A percentile compares a stretch with the other conserved stretches of the same genome.
Evolutionary conservation across 805 yeast species (phyloP).

Genomic region (Grigorovia yakushimaensis): DNA sequence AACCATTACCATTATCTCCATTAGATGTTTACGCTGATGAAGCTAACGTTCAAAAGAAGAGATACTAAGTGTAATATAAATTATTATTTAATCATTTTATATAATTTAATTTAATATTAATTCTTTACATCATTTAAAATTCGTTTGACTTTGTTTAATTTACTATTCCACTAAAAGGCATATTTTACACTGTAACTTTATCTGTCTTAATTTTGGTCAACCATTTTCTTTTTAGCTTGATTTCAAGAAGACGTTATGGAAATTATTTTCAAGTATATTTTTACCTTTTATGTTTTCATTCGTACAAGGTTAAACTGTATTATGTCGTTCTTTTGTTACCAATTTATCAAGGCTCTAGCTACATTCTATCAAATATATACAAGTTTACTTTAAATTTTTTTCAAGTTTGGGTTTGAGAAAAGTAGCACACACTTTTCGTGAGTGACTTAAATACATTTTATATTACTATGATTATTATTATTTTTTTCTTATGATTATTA

Average conservation of each 20-base stretch:
- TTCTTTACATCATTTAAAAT: not conserved
- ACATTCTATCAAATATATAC: no score
- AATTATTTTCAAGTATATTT: no score
- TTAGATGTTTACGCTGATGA: slow-evolving; percentile 89
- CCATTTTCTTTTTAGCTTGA: no score
- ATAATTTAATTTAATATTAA: not conserved
- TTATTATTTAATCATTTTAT: slow-evolving; percentile 1
- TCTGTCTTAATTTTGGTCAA: no score
- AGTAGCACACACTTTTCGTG: slow-evolving; percentile 17
- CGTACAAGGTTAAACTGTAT: no score
- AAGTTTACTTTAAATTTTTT: not conserved
- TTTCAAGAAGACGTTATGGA: no score
- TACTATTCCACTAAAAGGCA: no score
- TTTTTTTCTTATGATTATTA: slow-evolving; percentile 1
- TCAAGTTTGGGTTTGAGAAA: not conserved
- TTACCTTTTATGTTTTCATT: no score
- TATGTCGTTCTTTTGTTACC: not conserved
- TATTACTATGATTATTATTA: no score
- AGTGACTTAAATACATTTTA: not conserved
- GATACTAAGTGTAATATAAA: slow-evolving; percentile 41
- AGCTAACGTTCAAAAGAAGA: slow-evolving; percentile 65
- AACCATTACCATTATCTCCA: slow-evolving; percentile 82
- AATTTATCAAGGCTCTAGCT: not conserved
- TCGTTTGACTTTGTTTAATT: no score
- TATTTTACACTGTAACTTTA: no score